Base-by-base conservation (phyloP, 2,329 filamentous ascomycete genomes). In the Karstenula rhodostoma region DNA sequence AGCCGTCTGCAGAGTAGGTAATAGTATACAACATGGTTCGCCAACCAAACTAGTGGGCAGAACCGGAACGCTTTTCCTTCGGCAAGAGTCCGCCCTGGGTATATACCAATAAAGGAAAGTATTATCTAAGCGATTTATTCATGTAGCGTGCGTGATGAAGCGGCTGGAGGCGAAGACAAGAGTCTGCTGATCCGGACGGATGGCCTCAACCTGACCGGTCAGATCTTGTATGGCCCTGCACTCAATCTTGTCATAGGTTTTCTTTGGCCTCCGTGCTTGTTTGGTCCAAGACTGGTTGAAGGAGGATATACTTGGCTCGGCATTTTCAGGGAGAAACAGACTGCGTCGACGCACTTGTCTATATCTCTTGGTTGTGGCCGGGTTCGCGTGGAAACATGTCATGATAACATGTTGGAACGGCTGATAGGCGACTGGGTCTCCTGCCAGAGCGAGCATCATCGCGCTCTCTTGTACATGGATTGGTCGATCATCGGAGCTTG, bases 401-500 rank as follows among this genome's bases (percentile, higher is more conserved):
- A 12, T 22, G 5, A 12, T 12, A 19, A 8, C 27, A 29, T 29
- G 37, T 25, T 29, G 22, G 13, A 44, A 33, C 17, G 35, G 27
- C n/a, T 22, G 17, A 17, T 29, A 25, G 22, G 35, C 25, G 25
- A n/a, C n/a, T 44, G 23, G 13, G 7, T 44, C 51, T 15, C n/a
- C 33, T 54, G 25, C 4, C 9, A 8, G 6, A 19, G 5, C 23
- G 6, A 7, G 35, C 10, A 59, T 77, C 70, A 79, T 67, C 77
- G 72, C 42, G 73, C 66, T 33, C 77, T 64, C 61, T 79, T 79
- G 65, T 76, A 75, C 67, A 76, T 74, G n/a, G 75, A 68, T 44
- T 75, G 73, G 44, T 79, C 77, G 25, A 73, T 63, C 69, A 78
- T 74, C 17, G 68, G 59, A 27, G 71, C 27, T 50, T 68, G 69